These are phyloP conservation scores for Aspergillus sp. DNA, from an alignment of 2,329 filamentous ascomycete species.

Conservation along the genomic window DNA sequence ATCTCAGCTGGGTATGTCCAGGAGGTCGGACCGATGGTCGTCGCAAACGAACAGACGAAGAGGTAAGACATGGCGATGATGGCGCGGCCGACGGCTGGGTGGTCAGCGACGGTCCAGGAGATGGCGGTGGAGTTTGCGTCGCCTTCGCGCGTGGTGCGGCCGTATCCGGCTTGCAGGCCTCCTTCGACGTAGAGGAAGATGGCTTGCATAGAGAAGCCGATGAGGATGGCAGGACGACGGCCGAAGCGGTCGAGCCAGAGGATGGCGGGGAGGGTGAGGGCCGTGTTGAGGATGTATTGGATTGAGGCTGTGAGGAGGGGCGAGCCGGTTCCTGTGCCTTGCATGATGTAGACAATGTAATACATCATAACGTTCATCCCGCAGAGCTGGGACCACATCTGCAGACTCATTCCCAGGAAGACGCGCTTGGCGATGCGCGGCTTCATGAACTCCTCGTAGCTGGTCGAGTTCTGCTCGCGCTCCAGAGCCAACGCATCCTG, in stretches of 20 bases:
- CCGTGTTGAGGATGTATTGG: conserved; percentile 74
- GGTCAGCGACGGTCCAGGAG: conserved; percentile 18
- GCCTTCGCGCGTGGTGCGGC: conserved; percentile 1
- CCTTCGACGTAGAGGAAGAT: conserved; percentile 41
- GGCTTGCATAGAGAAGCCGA: conserved; percentile 63
- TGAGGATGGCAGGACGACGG: conserved; percentile 64
- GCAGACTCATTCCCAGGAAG: conserved; percentile 67
- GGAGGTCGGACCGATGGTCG: conserved; percentile 24
- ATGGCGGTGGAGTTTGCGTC: conserved; percentile 18
- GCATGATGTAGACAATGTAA: conserved; percentile 67
- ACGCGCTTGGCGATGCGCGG: conserved; percentile 71
- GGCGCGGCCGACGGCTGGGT: conserved; percentile 22
- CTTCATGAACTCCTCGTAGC: conserved; percentile 68
- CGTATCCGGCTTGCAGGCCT: conserved; percentile 33
- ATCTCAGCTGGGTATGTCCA: conserved; percentile 23
- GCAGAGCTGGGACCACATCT: conserved; percentile 72
- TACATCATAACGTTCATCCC: conserved; percentile 72
- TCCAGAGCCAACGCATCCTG: conserved; percentile 71
- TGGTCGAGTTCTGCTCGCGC: conserved; percentile 65
- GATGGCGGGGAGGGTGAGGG: conserved; percentile 73
- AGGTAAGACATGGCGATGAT: conserved; percentile 29
- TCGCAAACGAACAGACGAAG: conserved; percentile 27
- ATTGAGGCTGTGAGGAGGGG: conserved; percentile 66
- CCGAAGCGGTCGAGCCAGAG: conserved; percentile 73
- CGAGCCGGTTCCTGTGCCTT: conserved; percentile 57